Conservation (phyloP, 805 yeast species). For the Saccharomycopsis synnaedendra region DNA sequence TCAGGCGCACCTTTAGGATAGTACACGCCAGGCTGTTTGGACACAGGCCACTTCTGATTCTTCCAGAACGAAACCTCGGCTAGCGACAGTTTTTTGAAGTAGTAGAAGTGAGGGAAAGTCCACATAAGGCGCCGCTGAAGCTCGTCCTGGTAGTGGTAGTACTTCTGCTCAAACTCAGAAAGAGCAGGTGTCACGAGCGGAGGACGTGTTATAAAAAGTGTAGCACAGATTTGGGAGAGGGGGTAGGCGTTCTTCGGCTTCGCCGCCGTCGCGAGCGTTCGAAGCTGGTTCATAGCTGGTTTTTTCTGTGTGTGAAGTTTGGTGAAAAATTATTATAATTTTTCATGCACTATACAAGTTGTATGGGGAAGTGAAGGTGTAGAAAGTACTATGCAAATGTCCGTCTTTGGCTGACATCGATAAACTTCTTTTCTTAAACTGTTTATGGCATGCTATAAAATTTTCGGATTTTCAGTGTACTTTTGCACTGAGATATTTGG, state of each 20-base stretch:
- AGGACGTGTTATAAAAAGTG: conserved; percentile 37
- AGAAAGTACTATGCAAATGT: too few species aligned
- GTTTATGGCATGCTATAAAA: background rate
- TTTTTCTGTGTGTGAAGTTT: too few species aligned
- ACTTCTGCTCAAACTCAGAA: conserved; percentile 59
- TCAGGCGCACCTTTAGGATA: conserved; percentile 82
- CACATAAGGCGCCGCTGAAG: conserved; percentile 87
- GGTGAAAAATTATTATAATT: too few species aligned
- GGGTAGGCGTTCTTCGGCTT: too few species aligned
- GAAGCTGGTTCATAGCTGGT: too few species aligned
- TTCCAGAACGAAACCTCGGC: conserved; percentile 71
- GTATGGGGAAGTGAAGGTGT: too few species aligned
- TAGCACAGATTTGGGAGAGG: too few species aligned
- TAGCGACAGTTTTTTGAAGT: conserved; percentile 81
- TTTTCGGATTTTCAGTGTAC: background rate
- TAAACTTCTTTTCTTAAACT: too few species aligned
- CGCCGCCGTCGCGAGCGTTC: too few species aligned
- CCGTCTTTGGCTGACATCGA: too few species aligned
- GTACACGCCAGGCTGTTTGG: conserved; percentile 63
- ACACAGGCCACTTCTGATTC: conserved; percentile 66
- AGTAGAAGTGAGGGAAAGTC: conserved; percentile 93
- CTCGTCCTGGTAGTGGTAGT: conserved; percentile 75
- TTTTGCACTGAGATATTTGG: conserved; percentile 7
- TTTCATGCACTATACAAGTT: too few species aligned
- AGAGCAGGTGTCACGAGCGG: conserved; percentile 80